A percentile compares a stretch with the other conserved stretches of the same genome.
Conservation (phyloP, 2,329 filamentous ascomycete genomes). For the Neofusicoccum sp. region DNA sequence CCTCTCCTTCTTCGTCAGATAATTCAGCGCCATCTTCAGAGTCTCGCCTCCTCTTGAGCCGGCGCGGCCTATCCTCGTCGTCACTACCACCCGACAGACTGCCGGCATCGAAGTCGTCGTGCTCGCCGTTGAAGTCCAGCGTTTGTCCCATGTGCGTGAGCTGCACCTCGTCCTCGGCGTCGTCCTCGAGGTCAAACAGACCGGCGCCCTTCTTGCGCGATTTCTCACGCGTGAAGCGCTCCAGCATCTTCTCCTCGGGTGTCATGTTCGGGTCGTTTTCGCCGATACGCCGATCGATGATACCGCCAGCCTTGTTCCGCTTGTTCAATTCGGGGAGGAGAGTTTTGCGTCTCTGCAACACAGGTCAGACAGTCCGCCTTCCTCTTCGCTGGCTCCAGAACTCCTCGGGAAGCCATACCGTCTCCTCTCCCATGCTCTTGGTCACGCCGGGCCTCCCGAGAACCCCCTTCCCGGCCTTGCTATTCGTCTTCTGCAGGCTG, state of each 20-base stretch:
- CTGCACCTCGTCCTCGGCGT: constrained; percentile 62
- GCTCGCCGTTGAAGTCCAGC: constrained; percentile 60
- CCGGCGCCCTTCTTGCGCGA: constrained; percentile 72
- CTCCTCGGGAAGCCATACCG: too few relatives aligned
- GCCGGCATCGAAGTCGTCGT: constrained; percentile 78
- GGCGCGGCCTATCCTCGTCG: constrained; percentile 38
- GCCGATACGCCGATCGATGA: constrained; percentile 90
- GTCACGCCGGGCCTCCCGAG: constrained; percentile 77
- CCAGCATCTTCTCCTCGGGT: constrained; percentile 85
- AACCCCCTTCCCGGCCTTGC: constrained; percentile 54
- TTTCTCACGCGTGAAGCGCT: constrained; percentile 87
- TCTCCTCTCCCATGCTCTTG: constrained; percentile 83
- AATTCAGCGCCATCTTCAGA: constrained; percentile 49
- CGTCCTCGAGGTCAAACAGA: constrained; percentile 88
- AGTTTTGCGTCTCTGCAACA: constrained; percentile 67
- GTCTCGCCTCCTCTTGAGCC: constrained; percentile 45
- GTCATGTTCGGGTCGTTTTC: constrained; percentile 94
- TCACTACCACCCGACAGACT: constrained; percentile 59
- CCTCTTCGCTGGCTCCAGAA: too few relatives aligned
- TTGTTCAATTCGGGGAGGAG: constrained; percentile 86
- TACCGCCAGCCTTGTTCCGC: constrained; percentile 86
- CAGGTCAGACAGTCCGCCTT: background rate
- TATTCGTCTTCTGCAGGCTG: constrained; percentile 58
- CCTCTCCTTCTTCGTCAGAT: constrained; percentile 46
- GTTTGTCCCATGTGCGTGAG: constrained; percentile 84